Evolutionary conservation across 2,329 filamentous ascomycete species (phyloP).

Genomic region (Xylariomycetidae sp.): DNA sequence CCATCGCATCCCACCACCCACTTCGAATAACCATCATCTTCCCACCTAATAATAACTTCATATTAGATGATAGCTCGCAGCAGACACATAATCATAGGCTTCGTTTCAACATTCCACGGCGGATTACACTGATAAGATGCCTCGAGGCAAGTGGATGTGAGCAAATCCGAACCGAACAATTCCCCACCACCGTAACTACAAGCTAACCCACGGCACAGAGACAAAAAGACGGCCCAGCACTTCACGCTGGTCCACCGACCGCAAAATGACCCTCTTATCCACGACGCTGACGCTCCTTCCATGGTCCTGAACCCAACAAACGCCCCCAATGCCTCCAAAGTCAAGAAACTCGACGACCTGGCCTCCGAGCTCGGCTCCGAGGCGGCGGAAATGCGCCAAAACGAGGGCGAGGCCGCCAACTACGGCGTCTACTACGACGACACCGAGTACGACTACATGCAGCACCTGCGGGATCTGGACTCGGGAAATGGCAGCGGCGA

Average conservation of each 20-base stretch:
- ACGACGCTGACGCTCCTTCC: constrained; percentile 82
- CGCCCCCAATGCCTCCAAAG: constrained; percentile 43
- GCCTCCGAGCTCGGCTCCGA: constrained; percentile 69
- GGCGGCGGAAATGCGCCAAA: constrained; percentile 63
- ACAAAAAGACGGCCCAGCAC: constrained; percentile 90
- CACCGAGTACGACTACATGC: constrained; percentile 98
- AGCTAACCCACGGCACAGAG: no score
- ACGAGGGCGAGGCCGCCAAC: constrained; percentile 94
- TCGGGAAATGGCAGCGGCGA: constrained; percentile 60
- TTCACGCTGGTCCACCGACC: constrained; percentile 93
- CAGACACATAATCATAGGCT: not conserved
- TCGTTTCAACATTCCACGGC: not conserved
- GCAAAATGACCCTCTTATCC: constrained; percentile 94
- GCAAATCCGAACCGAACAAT: no score
- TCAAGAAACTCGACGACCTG: constrained; percentile 71
- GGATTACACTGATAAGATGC: constrained; percentile 56
- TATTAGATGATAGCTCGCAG: no score
- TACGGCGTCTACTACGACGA: constrained; percentile 95
- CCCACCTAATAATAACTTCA: no score
- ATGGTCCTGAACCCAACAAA: constrained; percentile 79
- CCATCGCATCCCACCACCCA: no score
- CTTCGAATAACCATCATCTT: no score
- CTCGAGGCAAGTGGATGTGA: constrained; percentile 72
- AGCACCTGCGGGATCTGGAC: constrained; percentile 89
- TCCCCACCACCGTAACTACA: constrained; percentile 6